These are phyloP conservation scores for Yamadazyma paraphyllophila DNA, from an alignment of 805 yeast genomes.

Conservation along the genomic window DNA sequence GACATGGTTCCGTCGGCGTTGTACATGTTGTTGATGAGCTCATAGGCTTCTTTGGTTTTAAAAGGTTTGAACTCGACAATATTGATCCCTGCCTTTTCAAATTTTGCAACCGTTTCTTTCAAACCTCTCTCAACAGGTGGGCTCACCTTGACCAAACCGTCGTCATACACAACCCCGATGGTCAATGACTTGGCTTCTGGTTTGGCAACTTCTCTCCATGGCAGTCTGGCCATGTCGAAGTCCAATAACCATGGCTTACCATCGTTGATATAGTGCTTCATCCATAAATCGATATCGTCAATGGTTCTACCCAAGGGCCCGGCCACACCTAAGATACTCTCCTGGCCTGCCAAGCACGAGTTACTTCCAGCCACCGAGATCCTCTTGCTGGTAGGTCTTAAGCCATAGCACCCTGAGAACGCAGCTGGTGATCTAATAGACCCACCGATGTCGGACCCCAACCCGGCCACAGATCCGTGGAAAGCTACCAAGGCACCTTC, in stretches of 20 bases:
- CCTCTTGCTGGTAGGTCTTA: constrained; percentile 40
- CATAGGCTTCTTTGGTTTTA: constrained; percentile 55
- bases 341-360: constrained; percentile 58
- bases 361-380: constrained; percentile 43
- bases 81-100: constrained; percentile 56
- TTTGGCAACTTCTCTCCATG: constrained; percentile 49
- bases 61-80: constrained; percentile 58
- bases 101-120: constrained; percentile 49
- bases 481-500: constrained; percentile 43
- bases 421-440: constrained; percentile 45
- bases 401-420: constrained; percentile 38
- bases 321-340: constrained; percentile 58
- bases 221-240: constrained; percentile 44
- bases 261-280: constrained; percentile 58
- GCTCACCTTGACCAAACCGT: constrained; percentile 62
- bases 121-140: constrained; percentile 66
- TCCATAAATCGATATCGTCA: constrained; percentile 67
- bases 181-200: constrained; percentile 46
- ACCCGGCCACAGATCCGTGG: constrained; percentile 40
- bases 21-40: constrained; percentile 56
- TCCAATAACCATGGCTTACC: constrained; percentile 65
- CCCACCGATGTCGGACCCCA: constrained; percentile 46
- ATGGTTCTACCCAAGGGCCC: constrained; percentile 68
- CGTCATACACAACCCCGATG: constrained; percentile 63
- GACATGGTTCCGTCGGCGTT: constrained; percentile 65